phyloP scores from a whole-genome alignment of 331 rosid species.

The Malus hybrid region DNA sequence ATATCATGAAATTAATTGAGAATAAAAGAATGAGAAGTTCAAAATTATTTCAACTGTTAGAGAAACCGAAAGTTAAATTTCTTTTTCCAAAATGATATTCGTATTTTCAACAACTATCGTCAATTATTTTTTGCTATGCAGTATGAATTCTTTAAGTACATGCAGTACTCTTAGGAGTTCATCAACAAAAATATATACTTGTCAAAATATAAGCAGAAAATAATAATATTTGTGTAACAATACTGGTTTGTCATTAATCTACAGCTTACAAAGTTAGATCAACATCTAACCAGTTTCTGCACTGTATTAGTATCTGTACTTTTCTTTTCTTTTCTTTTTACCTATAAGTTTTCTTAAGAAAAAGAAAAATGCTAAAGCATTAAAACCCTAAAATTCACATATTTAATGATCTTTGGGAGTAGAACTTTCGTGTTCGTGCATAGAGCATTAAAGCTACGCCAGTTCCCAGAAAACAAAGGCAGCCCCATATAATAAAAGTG shows the following conservation, averaged over 20 bases:
- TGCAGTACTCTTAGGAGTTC: no score
- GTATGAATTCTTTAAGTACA: no score
- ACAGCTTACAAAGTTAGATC: background rate
- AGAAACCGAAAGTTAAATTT: no score
- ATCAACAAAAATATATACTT: background rate
- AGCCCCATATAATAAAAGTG: conserved; percentile 72
- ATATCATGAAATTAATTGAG: no score
- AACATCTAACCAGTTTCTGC: background rate
- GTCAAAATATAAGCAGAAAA: background rate
- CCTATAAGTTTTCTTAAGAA: background rate
- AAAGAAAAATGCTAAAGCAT: background rate
- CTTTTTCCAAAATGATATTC: no score
- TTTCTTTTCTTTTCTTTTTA: background rate
- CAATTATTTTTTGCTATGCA: no score
- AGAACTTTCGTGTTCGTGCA: conserved; percentile 52
- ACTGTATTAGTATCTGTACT: background rate
- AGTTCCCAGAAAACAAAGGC: conserved; percentile 43
- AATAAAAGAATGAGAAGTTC: no score
- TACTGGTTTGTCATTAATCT: background rate
- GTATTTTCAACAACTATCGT: no score
- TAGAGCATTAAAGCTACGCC: conserved; percentile 44
- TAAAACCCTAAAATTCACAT: background rate
- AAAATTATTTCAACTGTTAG: no score
- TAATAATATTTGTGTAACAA: background rate
- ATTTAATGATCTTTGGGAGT: conserved; percentile 17